Conservation (phyloP, 148 eudicot species). For the Vaccinium vitisidaea region DNA sequence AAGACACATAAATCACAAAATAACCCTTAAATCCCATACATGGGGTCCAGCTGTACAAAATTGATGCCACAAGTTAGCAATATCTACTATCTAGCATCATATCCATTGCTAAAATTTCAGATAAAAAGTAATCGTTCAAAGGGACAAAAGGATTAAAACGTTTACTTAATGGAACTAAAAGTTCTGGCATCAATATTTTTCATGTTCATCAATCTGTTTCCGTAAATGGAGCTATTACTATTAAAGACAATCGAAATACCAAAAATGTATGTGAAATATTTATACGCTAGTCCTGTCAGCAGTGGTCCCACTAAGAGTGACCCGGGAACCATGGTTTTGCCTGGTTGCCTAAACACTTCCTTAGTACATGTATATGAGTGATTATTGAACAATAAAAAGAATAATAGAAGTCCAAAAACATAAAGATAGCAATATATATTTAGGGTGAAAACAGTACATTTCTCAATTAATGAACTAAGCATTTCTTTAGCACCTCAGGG, state of each 20-base stretch:
- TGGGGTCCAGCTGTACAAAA: not conserved
- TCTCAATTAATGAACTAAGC: not conserved
- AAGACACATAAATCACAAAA: not conserved
- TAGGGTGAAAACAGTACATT: not conserved
- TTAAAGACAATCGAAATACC: not conserved
- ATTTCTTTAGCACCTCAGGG: too few species aligned
- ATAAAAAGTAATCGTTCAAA: not conserved
- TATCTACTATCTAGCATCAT: not conserved
- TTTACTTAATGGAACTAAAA: not conserved
- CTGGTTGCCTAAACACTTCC: too few species aligned
- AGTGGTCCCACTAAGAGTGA: too few species aligned
- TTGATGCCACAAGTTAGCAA: not conserved
- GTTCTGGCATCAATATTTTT: not conserved
- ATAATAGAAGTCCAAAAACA: not conserved
- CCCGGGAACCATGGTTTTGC: too few species aligned
- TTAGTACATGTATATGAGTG: not conserved
- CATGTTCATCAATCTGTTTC: not conserved
- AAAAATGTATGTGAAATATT: not conserved
- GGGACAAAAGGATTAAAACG: not conserved
- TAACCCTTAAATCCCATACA: too few species aligned
- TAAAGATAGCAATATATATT: not conserved
- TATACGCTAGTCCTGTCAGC: too few species aligned
- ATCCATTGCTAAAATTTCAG: not conserved
- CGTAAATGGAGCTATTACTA: not conserved
- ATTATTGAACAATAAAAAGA: not conserved